Conservation (phyloP, 2,329 filamentous ascomycete genomes). For the Aspergillus pseudoviridinutans region DNA sequence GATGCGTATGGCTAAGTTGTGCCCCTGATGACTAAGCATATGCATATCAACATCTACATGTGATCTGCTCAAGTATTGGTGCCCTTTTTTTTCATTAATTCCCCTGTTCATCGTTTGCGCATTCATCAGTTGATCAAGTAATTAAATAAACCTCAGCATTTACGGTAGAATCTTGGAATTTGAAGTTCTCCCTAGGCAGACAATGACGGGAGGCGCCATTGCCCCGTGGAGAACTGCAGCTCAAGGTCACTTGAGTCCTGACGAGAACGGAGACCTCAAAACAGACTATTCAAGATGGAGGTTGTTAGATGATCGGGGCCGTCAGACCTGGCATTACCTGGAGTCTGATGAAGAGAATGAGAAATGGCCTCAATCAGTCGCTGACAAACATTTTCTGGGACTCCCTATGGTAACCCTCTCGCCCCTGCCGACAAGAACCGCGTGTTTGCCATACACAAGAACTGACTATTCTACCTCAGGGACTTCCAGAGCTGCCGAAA, state of each 20-base stretch:
- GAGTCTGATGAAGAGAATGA: slow-evolving; percentile 64
- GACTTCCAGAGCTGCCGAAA: slow-evolving; percentile 66
- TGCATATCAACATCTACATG: neutral
- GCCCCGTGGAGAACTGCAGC: slow-evolving; percentile 32
- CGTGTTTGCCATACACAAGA: neutral
- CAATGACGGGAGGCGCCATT: slow-evolving; percentile 26
- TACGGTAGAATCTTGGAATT: slow-evolving; percentile 2
- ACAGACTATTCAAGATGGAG: slow-evolving; percentile 85
- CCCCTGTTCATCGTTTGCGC: neutral
- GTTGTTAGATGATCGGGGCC: slow-evolving; percentile 73
- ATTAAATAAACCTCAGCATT: neutral
- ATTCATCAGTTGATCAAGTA: neutral
- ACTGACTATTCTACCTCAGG: slow-evolving; percentile 46
- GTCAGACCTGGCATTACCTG: slow-evolving; percentile 93
- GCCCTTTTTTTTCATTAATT: neutral
- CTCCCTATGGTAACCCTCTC: slow-evolving; percentile 63
- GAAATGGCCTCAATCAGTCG: slow-evolving; percentile 77
- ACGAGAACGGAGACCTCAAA: slow-evolving; percentile 42
- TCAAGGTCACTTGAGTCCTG: slow-evolving; percentile 31
- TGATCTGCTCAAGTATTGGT: neutral
- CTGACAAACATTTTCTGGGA: slow-evolving; percentile 87
- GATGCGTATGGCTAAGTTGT: neutral
- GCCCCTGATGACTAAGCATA: slow-evolving; percentile 18
- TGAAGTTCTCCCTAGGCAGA: slow-evolving; percentile 1
- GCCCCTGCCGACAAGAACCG: neutral